phyloP scores from a whole-genome alignment of 176 grass and related monocot genomes.

The Tillandsia fasciculata region DNA sequence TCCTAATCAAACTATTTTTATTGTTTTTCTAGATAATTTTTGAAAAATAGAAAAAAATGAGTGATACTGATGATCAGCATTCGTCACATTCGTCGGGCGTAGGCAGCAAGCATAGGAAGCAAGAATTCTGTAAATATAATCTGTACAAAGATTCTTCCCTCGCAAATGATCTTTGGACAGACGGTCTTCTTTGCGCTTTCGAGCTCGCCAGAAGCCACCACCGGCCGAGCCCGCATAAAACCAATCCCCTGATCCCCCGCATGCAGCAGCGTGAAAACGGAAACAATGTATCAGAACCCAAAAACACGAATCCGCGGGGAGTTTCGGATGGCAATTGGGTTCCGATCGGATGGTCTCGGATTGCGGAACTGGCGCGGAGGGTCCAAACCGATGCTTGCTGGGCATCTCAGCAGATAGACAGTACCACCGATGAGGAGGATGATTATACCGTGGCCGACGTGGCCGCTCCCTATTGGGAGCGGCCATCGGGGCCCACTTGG shows the following conservation, averaged over 20 bases:
- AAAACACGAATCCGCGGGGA: constrained; percentile 21
- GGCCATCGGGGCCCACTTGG: constrained; percentile 78
- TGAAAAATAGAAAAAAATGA: constrained; percentile 16
- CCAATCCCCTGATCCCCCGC: constrained; percentile 3
- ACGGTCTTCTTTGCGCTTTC: constrained; percentile 84
- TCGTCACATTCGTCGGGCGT: constrained; percentile 17
- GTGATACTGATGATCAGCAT: constrained; percentile 20
- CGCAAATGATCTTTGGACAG: constrained; percentile 64
- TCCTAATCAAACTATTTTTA: too few relatives aligned
- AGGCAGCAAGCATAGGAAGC: constrained; percentile 23
- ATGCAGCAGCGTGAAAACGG: constrained; percentile 11
- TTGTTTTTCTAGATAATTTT: too few relatives aligned
- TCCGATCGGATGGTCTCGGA: constrained; percentile 83
- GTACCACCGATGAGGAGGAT: constrained; percentile 53
- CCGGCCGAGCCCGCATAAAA: constrained; percentile 27
- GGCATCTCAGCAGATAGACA: constrained; percentile 42
- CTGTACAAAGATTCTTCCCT: constrained; percentile 40
- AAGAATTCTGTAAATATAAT: constrained; percentile 33
- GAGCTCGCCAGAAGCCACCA: constrained; percentile 48
- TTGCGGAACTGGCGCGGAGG: constrained; percentile 58
- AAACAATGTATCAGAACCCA: not conserved
- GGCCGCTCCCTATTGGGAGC: constrained; percentile 86
- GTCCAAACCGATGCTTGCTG: constrained; percentile 74
- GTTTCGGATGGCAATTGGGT: constrained; percentile 68
- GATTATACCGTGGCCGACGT: constrained; percentile 88